A percentile compares a stretch with the other conserved stretches of the same genome.
Evolutionary conservation across 768 basidiomycete genomes (phyloP).

Genomic region (Serendipita sp.): DNA sequence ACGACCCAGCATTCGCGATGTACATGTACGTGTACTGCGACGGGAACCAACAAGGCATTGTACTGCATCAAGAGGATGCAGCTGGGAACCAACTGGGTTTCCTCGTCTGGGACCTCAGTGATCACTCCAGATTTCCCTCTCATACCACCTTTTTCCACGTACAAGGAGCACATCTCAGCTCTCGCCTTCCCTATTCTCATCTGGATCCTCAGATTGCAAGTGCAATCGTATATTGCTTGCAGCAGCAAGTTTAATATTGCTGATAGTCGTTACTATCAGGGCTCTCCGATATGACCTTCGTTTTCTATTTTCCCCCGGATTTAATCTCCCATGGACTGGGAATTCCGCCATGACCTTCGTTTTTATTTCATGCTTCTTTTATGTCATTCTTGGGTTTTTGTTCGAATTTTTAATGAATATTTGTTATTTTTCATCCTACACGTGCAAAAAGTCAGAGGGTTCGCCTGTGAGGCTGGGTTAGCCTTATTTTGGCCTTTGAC

Average conservation of each 20-base stretch:
- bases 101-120: background rate
- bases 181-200: background rate
- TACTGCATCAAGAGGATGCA: background rate
- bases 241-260: background rate
- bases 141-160: background rate
- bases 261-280: too few relatives aligned
- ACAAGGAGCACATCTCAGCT: background rate
- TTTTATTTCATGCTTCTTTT: too few relatives aligned
- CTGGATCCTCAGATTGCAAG: background rate
- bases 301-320: background rate
- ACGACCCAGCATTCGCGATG: too few relatives aligned
- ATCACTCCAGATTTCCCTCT: background rate
- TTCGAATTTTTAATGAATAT: too few relatives aligned
- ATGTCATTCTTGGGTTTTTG: too few relatives aligned
- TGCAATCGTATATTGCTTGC: background rate
- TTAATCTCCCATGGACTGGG: background rate
- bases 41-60: background rate
- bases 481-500: background rate
- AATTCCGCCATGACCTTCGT: too few relatives aligned
- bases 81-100: background rate
- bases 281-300: background rate
- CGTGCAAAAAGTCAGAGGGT: too few relatives aligned
- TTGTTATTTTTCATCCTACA: too few relatives aligned
- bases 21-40: background rate
- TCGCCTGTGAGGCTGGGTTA: too few relatives aligned